Percentiles rank a stretch among this genome's conserved stretches.
Conservation (phyloP, 768 basidiomycete species). For the Kwoniella bestiolae region DNA sequence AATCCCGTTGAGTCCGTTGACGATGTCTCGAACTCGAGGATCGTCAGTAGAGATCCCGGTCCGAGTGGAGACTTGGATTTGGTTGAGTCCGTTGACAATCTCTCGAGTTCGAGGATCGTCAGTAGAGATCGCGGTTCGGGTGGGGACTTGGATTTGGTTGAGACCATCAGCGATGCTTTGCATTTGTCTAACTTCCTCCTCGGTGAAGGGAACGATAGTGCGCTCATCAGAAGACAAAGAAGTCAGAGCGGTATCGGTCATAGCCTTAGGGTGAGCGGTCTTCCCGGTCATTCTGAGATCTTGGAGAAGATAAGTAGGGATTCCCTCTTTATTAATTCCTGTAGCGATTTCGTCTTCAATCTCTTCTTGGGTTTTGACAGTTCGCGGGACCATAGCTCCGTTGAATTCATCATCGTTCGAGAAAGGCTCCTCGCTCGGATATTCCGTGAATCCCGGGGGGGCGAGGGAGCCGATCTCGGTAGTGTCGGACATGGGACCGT, state of each 20-base stretch:
- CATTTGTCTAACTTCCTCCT: too few relatives aligned
- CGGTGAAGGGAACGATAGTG: not conserved
- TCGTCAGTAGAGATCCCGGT: too few relatives aligned
- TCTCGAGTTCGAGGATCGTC: not conserved
- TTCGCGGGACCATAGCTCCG: not conserved
- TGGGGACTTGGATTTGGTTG: too few relatives aligned
- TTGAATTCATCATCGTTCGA: not conserved
- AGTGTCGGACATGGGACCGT: not conserved
- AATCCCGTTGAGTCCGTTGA: not conserved
- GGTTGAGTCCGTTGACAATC: not conserved
- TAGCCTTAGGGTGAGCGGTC: not conserved
- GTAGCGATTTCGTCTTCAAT: not conserved
- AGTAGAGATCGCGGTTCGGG: too few relatives aligned
- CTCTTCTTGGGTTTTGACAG: not conserved
- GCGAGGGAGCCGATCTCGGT: not conserved
- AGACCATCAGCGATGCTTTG: too few relatives aligned
- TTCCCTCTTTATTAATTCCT: not conserved
- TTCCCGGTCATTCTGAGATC: not conserved
- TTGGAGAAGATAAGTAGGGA: not conserved
- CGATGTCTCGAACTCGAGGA: not conserved
- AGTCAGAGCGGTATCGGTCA: not conserved
- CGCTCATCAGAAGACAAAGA: not conserved
- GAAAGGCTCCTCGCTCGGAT: not conserved
- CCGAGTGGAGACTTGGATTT: not conserved
- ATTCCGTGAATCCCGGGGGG: not conserved